phyloP scores from a whole-genome alignment of 2,329 filamentous ascomycete species.

The Sclerotinia nivalis region DNA sequence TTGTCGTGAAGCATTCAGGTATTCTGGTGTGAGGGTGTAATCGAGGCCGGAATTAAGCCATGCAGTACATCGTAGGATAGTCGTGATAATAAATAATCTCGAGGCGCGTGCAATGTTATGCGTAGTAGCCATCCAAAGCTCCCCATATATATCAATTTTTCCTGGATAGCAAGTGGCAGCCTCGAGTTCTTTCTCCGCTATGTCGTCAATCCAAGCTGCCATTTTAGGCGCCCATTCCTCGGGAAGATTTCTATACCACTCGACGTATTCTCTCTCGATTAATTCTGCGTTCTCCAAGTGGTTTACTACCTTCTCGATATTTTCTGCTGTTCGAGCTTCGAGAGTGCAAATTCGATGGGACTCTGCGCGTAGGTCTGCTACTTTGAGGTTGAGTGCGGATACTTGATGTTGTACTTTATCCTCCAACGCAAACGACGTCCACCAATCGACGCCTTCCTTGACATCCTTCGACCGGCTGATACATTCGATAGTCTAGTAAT shows the following conservation, averaged over 20 bases:
- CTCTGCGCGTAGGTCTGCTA: slow-evolving; percentile 55
- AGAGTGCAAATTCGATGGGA: slow-evolving; percentile 52
- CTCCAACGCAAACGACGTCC: slow-evolving; percentile 53
- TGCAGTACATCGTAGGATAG: slow-evolving; percentile 59
- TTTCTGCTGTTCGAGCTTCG: slow-evolving; percentile 48
- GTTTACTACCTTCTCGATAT: slow-evolving; percentile 51
- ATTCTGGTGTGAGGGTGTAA: slow-evolving; percentile 62
- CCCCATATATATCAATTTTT: slow-evolving; percentile 57
- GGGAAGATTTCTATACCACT: slow-evolving; percentile 54
- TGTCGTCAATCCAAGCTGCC: slow-evolving; percentile 53
- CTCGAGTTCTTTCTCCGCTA: background rate
- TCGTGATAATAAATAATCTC: slow-evolving; percentile 54
- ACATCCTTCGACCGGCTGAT: slow-evolving; percentile 53
- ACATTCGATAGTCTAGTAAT: slow-evolving; percentile 57
- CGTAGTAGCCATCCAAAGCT: slow-evolving; percentile 58
- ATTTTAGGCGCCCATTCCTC: slow-evolving; percentile 51
- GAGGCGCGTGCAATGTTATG: slow-evolving; percentile 58
- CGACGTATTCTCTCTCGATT: slow-evolving; percentile 52
- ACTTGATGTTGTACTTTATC: slow-evolving; percentile 50
- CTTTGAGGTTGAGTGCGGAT: slow-evolving; percentile 51
- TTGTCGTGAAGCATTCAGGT: slow-evolving; percentile 53
- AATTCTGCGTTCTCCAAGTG: slow-evolving; percentile 53
- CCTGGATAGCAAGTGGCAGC: slow-evolving; percentile 47
- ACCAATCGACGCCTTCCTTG: slow-evolving; percentile 57
- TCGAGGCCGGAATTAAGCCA: slow-evolving; percentile 60